A percentile compares a stretch with the other conserved stretches of the same genome.
Conservation (phyloP, 352 stramenopile species). For the Phytopythium mirpurense region DNA sequence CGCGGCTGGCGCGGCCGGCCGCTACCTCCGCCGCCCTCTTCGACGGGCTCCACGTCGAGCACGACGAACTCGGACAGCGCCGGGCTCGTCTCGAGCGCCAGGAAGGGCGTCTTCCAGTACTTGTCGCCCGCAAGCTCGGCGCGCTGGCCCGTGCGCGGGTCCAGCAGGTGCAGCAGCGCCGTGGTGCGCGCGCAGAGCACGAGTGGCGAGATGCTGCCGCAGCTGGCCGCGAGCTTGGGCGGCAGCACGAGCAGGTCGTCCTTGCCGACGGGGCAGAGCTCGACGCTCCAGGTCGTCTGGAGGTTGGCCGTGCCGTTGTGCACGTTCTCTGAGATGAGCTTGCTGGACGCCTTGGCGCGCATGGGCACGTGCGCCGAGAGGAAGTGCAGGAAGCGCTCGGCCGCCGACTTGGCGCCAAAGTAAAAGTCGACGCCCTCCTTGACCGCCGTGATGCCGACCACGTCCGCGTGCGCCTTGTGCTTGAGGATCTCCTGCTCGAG, state of each 20-base stretch:
- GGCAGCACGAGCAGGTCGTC: slow-evolving; percentile 68
- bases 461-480: slow-evolving; percentile 57
- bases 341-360: slow-evolving; percentile 61
- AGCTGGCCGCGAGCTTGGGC: slow-evolving; percentile 48
- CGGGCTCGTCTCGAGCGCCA: slow-evolving; percentile 46
- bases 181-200: slow-evolving; percentile 62
- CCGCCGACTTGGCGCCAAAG: slow-evolving; percentile 49
- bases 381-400: slow-evolving; percentile 64
- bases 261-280: slow-evolving; percentile 71
- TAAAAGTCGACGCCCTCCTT: slow-evolving; percentile 84
- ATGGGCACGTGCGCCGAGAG: slow-evolving; percentile 54
- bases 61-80: slow-evolving; percentile 70
- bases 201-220: slow-evolving; percentile 58
- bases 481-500: slow-evolving; percentile 77
- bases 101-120: slow-evolving; percentile 71
- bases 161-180: slow-evolving; percentile 53
- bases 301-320: slow-evolving; percentile 59
- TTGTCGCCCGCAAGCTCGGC: slow-evolving; percentile 53
- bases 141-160: slow-evolving; percentile 48
- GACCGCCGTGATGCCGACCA: slow-evolving; percentile 49
- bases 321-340: slow-evolving; percentile 73
- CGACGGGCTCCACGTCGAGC: slow-evolving; percentile 59
- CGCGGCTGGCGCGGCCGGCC: no score
- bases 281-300: slow-evolving; percentile 62
- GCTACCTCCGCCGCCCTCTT: slow-evolving; percentile 5